phyloP scores from a whole-genome alignment of 2,329 filamentous ascomycete species.

The Pestalotiopsis sp. region DNA sequence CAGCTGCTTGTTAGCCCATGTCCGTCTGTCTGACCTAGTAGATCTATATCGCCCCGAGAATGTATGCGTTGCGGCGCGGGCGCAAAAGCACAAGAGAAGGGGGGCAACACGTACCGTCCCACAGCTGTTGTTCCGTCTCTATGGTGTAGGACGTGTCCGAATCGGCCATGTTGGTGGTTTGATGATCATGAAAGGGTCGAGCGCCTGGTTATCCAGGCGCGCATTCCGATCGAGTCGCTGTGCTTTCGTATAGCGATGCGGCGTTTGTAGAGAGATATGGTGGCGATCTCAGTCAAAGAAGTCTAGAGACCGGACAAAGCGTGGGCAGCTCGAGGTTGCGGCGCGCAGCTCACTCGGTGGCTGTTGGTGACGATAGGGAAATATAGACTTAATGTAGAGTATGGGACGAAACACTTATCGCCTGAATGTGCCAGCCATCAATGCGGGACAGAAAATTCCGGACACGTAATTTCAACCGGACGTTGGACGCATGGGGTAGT shows the following conservation, averaged over 20 bases:
- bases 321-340: too few species aligned
- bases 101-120: slow-evolving; percentile 68
- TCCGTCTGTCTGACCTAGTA: background rate
- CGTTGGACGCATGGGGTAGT: too few species aligned
- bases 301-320: background rate
- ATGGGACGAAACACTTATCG: background rate
- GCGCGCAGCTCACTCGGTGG: too few species aligned
- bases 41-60: too few species aligned
- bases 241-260: background rate
- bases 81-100: background rate
- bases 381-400: background rate
- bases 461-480: slow-evolving; percentile 1
- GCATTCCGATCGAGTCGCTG: background rate
- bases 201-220: slow-evolving; percentile 5
- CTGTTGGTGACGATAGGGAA: background rate
- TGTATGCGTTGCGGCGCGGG: background rate
- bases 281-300: background rate
- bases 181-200: background rate
- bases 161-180: slow-evolving; percentile 53
- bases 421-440: background rate
- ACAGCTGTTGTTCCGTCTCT: slow-evolving; percentile 85
- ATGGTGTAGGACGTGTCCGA: slow-evolving; percentile 70
- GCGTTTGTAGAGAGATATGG: background rate
- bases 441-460: slow-evolving; percentile 2
- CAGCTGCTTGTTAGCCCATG: background rate